Evolutionary conservation across 2,329 filamentous ascomycete species (phyloP), one percentile per base, ranked within the genome.

Genomic region (Aspergillus sp.): DNA sequence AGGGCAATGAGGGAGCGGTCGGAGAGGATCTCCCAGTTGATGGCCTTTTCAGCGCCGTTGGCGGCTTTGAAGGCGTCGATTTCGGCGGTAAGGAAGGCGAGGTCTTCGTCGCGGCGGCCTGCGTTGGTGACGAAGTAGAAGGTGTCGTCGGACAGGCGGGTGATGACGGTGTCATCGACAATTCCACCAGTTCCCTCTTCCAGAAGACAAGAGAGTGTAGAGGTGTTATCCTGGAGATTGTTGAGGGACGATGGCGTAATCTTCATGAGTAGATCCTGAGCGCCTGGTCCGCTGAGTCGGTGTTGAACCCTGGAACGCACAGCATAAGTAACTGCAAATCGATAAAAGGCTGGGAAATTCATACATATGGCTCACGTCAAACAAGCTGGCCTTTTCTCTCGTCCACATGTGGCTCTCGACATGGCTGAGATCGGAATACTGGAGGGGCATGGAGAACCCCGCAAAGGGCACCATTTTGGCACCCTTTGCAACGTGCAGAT

Each of bases 71-170:
- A 88, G 46, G 78, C 78, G 11, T 81, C 79, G 52, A 97, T 82
- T 73, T 96, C 85, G 59, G 85, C 80, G 45, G 80, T 80, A 19
- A 99, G 77, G 75, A 93, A 98, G 52, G 81, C 84, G 60, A 90
- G 81, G 76, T 98, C 93, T 79, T 97, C 97, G 47, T 92, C 88
- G 54, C 92, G 84, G 76, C 93, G 96, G 39, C 87, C 95, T 25
- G 93, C 95, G 74, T 99, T 99, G 63, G 93, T 96, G 60, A 99
- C 95, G 57, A 98, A 87, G 76, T 97, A 96, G 80, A 93, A 98
- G 54, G 84, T 77, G 58, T 91, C 85, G 55, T 84, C 81, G 25
- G 81, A 83, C n/a, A 96, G 82, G 60, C 89, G 85, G 6, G 93
- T 96, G 69, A 99, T 88, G 67, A 99, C 88, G 4, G 90, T 92